Evolutionary conservation across 805 yeast genomes (phyloP).

Genomic region (Lachancea sp.): DNA sequence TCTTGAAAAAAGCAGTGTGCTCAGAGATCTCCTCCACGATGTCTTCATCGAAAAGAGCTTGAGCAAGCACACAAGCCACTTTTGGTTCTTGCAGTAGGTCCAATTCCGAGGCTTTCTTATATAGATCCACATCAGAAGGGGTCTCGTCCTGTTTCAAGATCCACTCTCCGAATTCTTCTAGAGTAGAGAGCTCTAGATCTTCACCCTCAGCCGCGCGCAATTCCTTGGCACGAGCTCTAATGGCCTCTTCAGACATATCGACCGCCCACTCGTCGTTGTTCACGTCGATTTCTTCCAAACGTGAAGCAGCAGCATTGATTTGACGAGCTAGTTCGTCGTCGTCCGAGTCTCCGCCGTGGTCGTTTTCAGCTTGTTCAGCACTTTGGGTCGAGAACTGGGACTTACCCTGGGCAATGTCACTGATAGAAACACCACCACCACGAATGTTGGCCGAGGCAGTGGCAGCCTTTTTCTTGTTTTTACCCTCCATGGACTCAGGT

Average conservation of each 20-base stretch:
- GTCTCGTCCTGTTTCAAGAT: conserved; percentile 55
- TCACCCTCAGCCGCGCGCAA: conserved; percentile 56
- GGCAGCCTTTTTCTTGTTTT: conserved; percentile 69
- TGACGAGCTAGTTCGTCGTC: conserved; percentile 72
- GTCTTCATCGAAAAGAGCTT: conserved; percentile 74
- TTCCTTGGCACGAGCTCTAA: conserved; percentile 83
- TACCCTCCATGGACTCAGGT: conserved; percentile 50
- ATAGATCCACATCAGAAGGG: conserved; percentile 84
- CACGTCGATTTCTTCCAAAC: conserved; percentile 54
- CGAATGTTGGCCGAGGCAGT: conserved; percentile 86
- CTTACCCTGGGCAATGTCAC: conserved; percentile 64
- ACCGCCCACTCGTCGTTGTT: conserved; percentile 96
- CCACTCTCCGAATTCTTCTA: conserved; percentile 88
- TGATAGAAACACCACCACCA: conserved; percentile 77
- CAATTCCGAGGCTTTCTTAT: conserved; percentile 78
- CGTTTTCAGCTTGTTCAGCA: conserved; percentile 30
- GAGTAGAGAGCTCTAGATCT: conserved; percentile 41
- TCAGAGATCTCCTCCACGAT: conserved; percentile 63
- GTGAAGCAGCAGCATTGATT: conserved; percentile 79
- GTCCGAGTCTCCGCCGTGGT: conserved; percentile 37
- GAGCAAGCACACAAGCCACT: conserved; percentile 87
- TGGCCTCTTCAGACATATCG: conserved; percentile 94
- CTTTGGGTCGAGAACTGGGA: conserved; percentile 26
- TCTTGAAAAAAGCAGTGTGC: conserved; percentile 78
- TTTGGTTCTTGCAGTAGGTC: conserved; percentile 65